Evolutionary conservation across 352 stramenopile species (phyloP).

Genomic region (Globisporangium emineosum): DNA sequence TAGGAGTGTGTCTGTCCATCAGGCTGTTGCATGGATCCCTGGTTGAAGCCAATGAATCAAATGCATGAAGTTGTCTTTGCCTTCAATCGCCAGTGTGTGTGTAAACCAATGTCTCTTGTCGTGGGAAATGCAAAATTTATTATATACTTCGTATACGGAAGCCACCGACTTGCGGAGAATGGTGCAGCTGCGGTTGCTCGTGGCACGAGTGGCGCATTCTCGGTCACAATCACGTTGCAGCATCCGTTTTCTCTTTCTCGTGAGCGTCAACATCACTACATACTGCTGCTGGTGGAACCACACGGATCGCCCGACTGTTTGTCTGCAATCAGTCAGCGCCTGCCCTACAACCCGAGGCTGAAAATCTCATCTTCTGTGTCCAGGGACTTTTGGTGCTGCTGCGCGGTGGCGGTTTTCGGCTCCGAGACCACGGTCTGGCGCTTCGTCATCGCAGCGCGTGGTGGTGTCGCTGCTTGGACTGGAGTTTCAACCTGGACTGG

Average conservation of each 20-base stretch:
- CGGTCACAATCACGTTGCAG: no score
- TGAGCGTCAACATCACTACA: not conserved
- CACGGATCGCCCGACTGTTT: not conserved
- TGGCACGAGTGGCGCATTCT: not conserved
- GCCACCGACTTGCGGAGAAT: not conserved
- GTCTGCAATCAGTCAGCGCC: no score
- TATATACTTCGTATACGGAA: conserved; percentile 1
- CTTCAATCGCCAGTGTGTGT: not conserved
- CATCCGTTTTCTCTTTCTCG: not conserved
- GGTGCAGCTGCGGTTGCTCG: no score
- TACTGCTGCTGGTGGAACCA: not conserved
- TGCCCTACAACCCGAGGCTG: conserved; percentile 73
- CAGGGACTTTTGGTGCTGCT: conserved; percentile 8
- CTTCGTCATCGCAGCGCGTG: conserved; percentile 16
- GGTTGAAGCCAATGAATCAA: not conserved
- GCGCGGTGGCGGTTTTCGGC: conserved; percentile 2
- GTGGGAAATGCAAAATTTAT: not conserved
- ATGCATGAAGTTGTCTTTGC: not conserved
- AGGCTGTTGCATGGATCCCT: not conserved
- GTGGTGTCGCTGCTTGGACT: not conserved
- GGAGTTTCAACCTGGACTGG: not conserved
- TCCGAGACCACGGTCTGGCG: not conserved
- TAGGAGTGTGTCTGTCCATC: not conserved
- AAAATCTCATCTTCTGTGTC: conserved; percentile 75
- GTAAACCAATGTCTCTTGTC: not conserved